Evolutionary conservation across 495 filamentous ascomycete genomes (phyloP).

Genomic region (Penicillium riverlandense): DNA sequence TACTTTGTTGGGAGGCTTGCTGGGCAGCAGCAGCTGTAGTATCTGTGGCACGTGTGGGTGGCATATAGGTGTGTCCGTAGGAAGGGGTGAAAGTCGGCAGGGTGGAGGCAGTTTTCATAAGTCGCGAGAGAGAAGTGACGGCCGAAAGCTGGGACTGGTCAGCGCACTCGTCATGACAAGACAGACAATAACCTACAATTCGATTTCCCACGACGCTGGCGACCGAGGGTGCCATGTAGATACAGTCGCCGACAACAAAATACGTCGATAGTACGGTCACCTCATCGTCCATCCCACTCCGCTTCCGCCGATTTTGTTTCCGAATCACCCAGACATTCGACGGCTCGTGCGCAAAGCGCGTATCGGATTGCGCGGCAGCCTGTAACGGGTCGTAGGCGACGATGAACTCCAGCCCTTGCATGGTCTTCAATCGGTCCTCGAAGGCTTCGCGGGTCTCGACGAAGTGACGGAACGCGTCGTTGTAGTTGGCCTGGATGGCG

Average conservation of each 20-base stretch:
- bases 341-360: conserved; percentile 42
- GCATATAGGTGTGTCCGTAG: conserved; percentile 66
- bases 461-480: conserved; percentile 57
- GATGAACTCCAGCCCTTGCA: conserved; percentile 78
- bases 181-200: conserved; percentile 47
- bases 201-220: conserved; percentile 68
- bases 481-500: conserved; percentile 66
- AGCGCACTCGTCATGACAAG: conserved; percentile 28
- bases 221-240: conserved; percentile 84
- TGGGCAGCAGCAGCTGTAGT: conserved; percentile 5
- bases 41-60: conserved; percentile 36
- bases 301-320: conserved; percentile 70
- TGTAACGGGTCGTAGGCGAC: conserved; percentile 64
- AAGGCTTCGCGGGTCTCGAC: conserved; percentile 68
- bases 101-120: conserved; percentile 53
- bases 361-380: conserved; percentile 56
- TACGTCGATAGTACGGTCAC: conserved; percentile 69
- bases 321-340: conserved; percentile 86
- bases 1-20: conserved; percentile 36
- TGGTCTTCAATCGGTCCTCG: conserved; percentile 65
- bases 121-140: conserved; percentile 57
- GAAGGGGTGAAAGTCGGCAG: conserved; percentile 68
- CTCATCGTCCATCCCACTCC: conserved; percentile 54
- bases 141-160: conserved; percentile 48
- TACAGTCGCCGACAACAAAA: conserved; percentile 75